Base-by-base conservation (phyloP, 495 filamentous ascomycete genomes). In the Penicillium goetzii region DNA sequence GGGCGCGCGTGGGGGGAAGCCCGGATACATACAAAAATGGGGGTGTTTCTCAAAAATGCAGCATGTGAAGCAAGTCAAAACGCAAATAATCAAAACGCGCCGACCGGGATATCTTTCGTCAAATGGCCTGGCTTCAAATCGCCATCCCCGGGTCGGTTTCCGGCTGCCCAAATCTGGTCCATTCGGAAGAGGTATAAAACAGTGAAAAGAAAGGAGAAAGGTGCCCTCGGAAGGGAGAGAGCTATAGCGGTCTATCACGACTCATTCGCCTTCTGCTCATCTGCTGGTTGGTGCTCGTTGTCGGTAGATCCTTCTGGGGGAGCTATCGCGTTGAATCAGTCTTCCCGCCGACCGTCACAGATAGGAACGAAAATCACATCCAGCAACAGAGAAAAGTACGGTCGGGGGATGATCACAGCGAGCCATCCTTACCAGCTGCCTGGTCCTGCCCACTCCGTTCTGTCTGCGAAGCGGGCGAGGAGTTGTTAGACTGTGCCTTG, bases 401-500 rank as follows among this genome's bases (percentile, higher is more conserved):
- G 49, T 49, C 43, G 15, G 56, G 66, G 47, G 54, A 63, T 62
- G 57, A 66, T 66, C 60, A 66, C 41, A 49, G 26, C 30, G 67
- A 63, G 38, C 56, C 63, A 69, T 61, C 63, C 67, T 73, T 68
- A 73, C 70, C 70, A 63, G 62, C 58, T 68, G 67, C 53, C 56
- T 67, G 66, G 30, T 30, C 51, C 36, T 64, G 63, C 40, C 59
- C 64, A 52, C 59, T 62, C 4, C 36, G 63, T 26, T 59, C 40
- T 36, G 32, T 23, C 19, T 60, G 53, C 14, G 60, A 47, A 19
- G 53, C 19, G 10, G 54, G 30, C 32, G 53, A n/a, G 53, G 58
- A 43, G 36, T 50, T 15, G 52, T 50, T 30, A 49, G 64, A 33
- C 45, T 69, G 73, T 47, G 74, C 77, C 75, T 91, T 89, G 12